Percentiles rank a stretch among this genome's conserved stretches.
phyloP scores from a whole-genome alignment of 1,284 basidiomycete species.

The Puccinia horiana region DNA sequence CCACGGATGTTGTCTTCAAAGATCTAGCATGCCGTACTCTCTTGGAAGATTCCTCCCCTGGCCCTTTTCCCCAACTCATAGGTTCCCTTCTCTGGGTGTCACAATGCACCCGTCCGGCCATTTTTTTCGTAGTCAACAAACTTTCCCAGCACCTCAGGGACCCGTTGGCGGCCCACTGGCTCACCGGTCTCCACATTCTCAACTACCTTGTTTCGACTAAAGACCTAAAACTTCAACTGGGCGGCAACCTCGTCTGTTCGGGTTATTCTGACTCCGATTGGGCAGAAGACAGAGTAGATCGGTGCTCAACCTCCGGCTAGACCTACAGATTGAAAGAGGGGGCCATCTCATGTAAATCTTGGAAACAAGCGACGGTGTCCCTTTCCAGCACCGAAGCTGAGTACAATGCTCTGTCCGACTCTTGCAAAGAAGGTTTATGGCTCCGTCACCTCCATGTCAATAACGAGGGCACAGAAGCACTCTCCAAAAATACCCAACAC shows the following conservation, averaged over 20 bases:
- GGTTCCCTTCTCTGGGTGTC: neutral
- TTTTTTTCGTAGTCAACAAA: neutral
- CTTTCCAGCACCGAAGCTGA: neutral
- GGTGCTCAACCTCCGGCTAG: neutral
- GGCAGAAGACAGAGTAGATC: neutral
- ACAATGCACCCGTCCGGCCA: neutral
- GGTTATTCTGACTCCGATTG: constrained; percentile 15
- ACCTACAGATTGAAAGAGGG: neutral
- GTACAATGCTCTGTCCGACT: too few relatives aligned
- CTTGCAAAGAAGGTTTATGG: neutral
- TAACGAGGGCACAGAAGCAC: neutral
- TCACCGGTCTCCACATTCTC: neutral
- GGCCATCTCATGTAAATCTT: neutral
- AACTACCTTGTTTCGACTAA: neutral
- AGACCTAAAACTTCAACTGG: neutral
- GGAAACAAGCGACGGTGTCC: neutral
- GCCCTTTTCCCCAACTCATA: neutral
- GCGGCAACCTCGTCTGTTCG: neutral
- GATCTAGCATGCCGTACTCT: neutral
- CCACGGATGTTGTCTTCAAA: neutral
- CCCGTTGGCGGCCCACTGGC: neutral
- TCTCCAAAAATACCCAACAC: neutral
- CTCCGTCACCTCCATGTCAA: neutral
- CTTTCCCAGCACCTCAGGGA: neutral
- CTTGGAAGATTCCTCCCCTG: neutral